Evolutionary conservation across 768 basidiomycete species (phyloP), one percentile per base, ranked within the genome.

Genomic region (Boletus sp.): DNA sequence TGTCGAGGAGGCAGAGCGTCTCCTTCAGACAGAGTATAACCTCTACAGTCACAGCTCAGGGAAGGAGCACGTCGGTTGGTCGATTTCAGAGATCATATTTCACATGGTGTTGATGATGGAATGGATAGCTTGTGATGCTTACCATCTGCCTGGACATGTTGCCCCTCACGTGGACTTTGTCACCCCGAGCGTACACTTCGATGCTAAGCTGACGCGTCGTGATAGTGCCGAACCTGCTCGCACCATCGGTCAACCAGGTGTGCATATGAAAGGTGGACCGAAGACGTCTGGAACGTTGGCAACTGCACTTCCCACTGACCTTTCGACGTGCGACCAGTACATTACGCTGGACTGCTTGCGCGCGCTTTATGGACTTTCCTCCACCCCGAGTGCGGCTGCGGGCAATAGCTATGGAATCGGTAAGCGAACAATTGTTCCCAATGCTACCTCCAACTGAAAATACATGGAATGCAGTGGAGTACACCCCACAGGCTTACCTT

Each of bases 101-200:
- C 14, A 34, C 66, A 65, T 7, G 10, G 19, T 33, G 32, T 51
- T 60, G 35, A 63, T 47, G 27, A 42, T 30, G 8, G 33, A 23
- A 45, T 48, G 7, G 7, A 8, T 53, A 71, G 72, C 64, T 21
- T 75, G 70, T 54, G 59, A 71, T 11, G 64, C 64, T 5, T 74
- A 74, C 54, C 67, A 65, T 38, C 53, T 74, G 30, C 74, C 72
- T 10, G 61, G 56, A 10, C 56, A 72, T 49, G 47, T 74, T 29
- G 53, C 45, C 7, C 57, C 64, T 34, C 74, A 74, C 47, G 59
- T 72, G 14, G 69, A 74, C 46, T 62, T 74, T 49, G 66, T 73
- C 40, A 70, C 62, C 1, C 70, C 70, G 9, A 70, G 69, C 14
- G 62, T 72, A 1, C 64, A 72, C 59, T 75, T 75, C 25, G 66